Evolutionary conservation across 805 yeast species (phyloP).

Genomic region (Ogataea kodamae): DNA sequence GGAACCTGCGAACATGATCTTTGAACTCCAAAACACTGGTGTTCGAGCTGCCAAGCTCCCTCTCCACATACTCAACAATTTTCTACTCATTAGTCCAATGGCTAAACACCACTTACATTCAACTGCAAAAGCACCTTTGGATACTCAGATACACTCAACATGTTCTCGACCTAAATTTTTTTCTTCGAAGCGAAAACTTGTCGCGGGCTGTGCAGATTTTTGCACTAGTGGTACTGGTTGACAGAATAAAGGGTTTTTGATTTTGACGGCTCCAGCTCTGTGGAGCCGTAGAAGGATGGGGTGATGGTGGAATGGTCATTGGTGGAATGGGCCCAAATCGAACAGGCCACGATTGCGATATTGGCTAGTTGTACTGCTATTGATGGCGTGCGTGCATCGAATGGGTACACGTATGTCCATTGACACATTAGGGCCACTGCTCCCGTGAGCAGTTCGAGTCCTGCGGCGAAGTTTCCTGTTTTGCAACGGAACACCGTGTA

Average conservation of each 20-base stretch:
- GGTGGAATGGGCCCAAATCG: not conserved
- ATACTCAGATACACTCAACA: conserved; percentile 14
- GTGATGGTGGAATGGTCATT: not conserved
- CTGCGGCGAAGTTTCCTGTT: not conserved
- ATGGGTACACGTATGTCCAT: conserved; percentile 4
- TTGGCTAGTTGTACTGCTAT: conserved; percentile 3
- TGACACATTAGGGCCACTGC: conserved; percentile 3
- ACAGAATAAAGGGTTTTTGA: too few species aligned
- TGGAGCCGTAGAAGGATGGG: conserved; percentile 4
- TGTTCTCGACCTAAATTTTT: conserved; percentile 7
- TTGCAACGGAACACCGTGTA: conserved; percentile 4
- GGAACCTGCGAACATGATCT: conserved; percentile 8
- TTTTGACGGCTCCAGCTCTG: too few species aligned
- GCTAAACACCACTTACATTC: conserved; percentile 11
- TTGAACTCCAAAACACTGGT: conserved; percentile 5
- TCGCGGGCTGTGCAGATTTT: conserved; percentile 7
- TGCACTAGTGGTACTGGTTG: too few species aligned
- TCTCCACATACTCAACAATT: conserved; percentile 7
- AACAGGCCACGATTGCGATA: conserved; percentile 1
- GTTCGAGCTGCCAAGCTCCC: conserved; percentile 5
- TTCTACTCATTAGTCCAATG: conserved; percentile 4
- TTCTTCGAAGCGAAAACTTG: conserved; percentile 1
- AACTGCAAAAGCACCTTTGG: conserved; percentile 12
- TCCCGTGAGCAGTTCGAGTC: conserved; percentile 5
- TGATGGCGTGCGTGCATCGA: conserved; percentile 1